Conservation (phyloP, 1,284 basidiomycete genomes). For the Singerocomus inundabilis region DNA sequence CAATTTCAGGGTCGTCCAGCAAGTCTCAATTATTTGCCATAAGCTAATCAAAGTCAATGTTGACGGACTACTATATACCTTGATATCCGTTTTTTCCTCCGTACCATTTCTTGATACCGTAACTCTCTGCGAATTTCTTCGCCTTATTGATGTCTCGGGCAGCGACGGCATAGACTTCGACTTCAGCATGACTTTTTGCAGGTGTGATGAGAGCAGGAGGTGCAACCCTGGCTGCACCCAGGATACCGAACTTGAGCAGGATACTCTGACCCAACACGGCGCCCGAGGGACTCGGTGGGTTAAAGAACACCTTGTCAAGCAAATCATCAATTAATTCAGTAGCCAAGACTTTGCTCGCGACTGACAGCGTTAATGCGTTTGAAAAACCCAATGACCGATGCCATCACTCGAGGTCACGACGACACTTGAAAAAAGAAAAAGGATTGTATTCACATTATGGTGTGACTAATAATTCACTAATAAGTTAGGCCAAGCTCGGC, state of each 20-base stretch:
- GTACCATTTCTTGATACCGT: slow-evolving; percentile 55
- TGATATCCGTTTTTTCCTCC: slow-evolving; percentile 52
- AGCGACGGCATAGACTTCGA: slow-evolving; percentile 58
- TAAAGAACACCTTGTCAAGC: slow-evolving; percentile 20
- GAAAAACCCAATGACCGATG: slow-evolving; percentile 21
- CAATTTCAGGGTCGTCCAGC: slow-evolving; percentile 57
- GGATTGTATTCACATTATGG: too few relatives aligned
- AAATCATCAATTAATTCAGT: background rate
- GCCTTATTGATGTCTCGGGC: slow-evolving; percentile 56
- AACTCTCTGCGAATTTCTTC: slow-evolving; percentile 52
- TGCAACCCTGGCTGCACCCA: slow-evolving; percentile 66
- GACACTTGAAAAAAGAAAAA: too few relatives aligned
- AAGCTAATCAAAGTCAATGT: background rate
- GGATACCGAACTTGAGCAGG: slow-evolving; percentile 55
- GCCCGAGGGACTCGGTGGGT: slow-evolving; percentile 14
- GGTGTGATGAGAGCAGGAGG: slow-evolving; percentile 56
- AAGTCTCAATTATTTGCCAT: slow-evolving; percentile 41
- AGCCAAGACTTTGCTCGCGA: background rate
- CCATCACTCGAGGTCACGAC: slow-evolving; percentile 13
- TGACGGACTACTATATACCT: slow-evolving; percentile 33
- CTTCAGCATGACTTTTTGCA: slow-evolving; percentile 56
- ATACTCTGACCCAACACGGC: background rate
- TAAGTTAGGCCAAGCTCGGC: too few relatives aligned
- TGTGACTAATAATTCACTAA: too few relatives aligned
- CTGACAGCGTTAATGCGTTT: slow-evolving; percentile 27